Evolutionary conservation across 306 rosid genomes (phyloP), one percentile per base, ranked within the genome.

Genomic region (Amphicarpaea edgeworthii): DNA sequence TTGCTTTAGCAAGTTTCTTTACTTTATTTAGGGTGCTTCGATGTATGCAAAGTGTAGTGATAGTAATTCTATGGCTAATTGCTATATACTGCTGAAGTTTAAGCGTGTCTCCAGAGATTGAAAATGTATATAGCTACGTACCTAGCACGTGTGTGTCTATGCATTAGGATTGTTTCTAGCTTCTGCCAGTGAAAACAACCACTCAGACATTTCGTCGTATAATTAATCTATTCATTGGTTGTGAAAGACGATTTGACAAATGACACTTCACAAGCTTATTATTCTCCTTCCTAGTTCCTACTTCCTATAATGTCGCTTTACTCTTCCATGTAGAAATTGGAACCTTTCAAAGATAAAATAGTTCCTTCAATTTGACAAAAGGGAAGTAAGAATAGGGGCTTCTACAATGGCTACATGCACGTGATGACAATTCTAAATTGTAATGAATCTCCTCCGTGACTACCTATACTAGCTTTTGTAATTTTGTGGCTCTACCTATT

Each of bases 131-230:
- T 70, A 40, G 77, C 77, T 73, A 7, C 34, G 50, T 78, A 7
- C 34, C 58, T 78, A 74, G 80, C 86, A 78, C 80, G 82, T 72
- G 77, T 77, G 80, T 77, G 55, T 72, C 79, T 82, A 58, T 45
- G 74, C 71, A 64, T 72, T 65, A 64, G 70, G 70, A 43, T 34
- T 43, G 37, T 69, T 60, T 57, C 5, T 64, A 66, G 76, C 61
- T 46, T 60, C 74, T 57, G 65, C 16, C 28, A 73, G 41, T 73
- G 86, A 78, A 83, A 83, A 83, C 81, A 78, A 78, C 86, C 53
- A 68, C 68, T 68, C 86, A 51, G 46, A 78, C 81, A 78, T 68
- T 82, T 72, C 28, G 63, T 82, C 77, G 54, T 49, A 60, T 68
- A 74, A 61, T 73, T 78, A 83, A 78, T 83, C 73, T 50, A 14